Conservation (phyloP, 192 early-diverging fungal genomes). For the Coemansia sp. region DNA sequence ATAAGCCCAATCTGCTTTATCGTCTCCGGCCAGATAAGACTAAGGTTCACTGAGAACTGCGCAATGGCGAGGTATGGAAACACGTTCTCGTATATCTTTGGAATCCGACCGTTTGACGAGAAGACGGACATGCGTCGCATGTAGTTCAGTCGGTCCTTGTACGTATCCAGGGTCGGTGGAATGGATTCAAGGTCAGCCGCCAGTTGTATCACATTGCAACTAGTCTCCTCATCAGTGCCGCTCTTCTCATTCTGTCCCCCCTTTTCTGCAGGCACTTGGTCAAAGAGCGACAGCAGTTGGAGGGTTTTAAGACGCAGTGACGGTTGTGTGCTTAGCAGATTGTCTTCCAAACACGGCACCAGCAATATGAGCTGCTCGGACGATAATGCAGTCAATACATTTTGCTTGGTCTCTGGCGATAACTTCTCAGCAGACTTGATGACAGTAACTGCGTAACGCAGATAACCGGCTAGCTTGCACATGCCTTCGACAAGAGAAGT, state of each 20-base stretch:
- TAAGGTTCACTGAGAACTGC: conserved; percentile 79
- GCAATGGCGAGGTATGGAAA: conserved; percentile 65
- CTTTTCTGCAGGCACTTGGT: conserved; percentile 59
- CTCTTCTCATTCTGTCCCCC: conserved; percentile 15
- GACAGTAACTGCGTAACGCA: conserved; percentile 10
- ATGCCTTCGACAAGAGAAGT: conserved; percentile 29
- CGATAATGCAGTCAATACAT: conserved; percentile 25
- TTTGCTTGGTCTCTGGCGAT: conserved; percentile 2
- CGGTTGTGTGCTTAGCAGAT: conserved; percentile 34
- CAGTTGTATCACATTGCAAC: conserved; percentile 57
- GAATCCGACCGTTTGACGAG: conserved; percentile 61
- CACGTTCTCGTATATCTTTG: conserved; percentile 71
- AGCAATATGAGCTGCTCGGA: conserved; percentile 21
- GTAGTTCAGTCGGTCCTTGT: conserved; percentile 79
- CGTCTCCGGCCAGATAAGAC: conserved; percentile 80
- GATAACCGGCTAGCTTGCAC: conserved; percentile 25
- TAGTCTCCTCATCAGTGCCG: conserved; percentile 15
- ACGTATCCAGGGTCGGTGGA: conserved; percentile 60
- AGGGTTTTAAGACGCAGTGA: conserved; percentile 63
- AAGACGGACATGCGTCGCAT: conserved; percentile 73
- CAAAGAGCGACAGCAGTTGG: conserved; percentile 69
- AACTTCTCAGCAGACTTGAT: neutral
- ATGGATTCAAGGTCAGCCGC: conserved; percentile 64
- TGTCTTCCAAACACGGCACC: conserved; percentile 35
- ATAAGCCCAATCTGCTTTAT: conserved; percentile 60